Conservation (phyloP, 1,284 basidiomycete genomes). For the Wolfiporia cocos region DNA sequence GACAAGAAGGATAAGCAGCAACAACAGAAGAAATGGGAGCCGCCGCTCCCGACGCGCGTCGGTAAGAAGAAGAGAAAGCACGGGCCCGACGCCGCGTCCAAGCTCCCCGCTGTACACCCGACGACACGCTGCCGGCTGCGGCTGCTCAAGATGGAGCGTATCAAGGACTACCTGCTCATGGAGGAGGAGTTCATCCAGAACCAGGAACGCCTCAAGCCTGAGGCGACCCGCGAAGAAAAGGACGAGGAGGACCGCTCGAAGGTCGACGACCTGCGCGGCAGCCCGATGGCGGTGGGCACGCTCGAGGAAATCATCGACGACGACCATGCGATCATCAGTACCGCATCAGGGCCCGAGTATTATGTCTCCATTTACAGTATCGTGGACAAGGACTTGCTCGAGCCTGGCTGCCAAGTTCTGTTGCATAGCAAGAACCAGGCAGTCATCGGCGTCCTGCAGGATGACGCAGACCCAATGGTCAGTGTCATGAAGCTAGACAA, state of each 20-base stretch:
- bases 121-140: constrained; percentile 95
- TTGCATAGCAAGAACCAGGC: constrained; percentile 96
- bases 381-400: constrained; percentile 97
- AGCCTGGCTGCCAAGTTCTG: constrained; percentile 94
- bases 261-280: constrained; percentile 93
- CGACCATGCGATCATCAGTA: constrained; percentile 98
- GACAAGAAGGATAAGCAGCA: constrained; percentile 64
- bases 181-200: constrained; percentile 98
- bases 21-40: constrained; percentile 98
- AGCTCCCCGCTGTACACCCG: constrained; percentile 91
- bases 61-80: constrained; percentile 94
- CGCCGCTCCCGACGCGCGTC: constrained; percentile 94
- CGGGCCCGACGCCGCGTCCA: constrained; percentile 88
- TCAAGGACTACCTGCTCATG: constrained; percentile 96
- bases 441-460: constrained; percentile 92
- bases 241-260: constrained; percentile 92
- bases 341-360: constrained; percentile 92
- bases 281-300: constrained; percentile 95
- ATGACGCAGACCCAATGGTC: constrained; percentile 97
- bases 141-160: constrained; percentile 94
- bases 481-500: constrained; percentile 99
- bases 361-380: constrained; percentile 99
- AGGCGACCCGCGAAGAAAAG: constrained; percentile 85
- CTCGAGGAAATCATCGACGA: constrained; percentile 99
- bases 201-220: constrained; percentile 85